Evolutionary conservation across 768 basidiomycete genomes (phyloP), one percentile per base, ranked within the genome.

Genomic region (Nidularia pulvinata): DNA sequence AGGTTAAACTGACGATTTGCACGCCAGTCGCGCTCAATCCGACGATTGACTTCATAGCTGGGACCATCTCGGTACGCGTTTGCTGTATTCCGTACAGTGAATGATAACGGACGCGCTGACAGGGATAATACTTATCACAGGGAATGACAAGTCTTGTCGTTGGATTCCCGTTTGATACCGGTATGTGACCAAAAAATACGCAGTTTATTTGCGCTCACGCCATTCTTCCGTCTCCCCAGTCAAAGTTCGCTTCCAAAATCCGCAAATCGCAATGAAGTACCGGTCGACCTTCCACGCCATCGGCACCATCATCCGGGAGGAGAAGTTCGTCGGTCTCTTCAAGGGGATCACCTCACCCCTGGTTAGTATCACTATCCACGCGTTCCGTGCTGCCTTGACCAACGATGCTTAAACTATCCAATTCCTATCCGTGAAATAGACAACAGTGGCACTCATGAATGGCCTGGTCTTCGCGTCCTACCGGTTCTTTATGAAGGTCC

Each of bases 391-490:
- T 11, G 11, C 39, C 39, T 13, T 19, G 39, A 19, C 50, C 25
- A 30, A 39, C 46, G 32, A 13, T 25, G n/a, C 10, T 51, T 42
- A 11, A 30, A 3, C 25, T 30, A 30, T 30, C 25, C 25, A 3
- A 30, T 30, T 30, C 25, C 25, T 30, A 30, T 30, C 25, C 4
- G 4, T 30, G 25, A 3, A 30, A 13, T 5, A 42, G 39, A 11
- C 22, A 16, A 14, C 33, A 36, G 25, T 50, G 4, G 89, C 91
- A 0, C 71, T 89, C 1, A 80, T 93, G 76, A 97, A 95, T 61
- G 93, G 94, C 10, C 74, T 93, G 13, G 84, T 95, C 3, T 96
- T 97, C 66, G 82, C 91, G 0, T 85, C 87, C 0, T 96, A 96
- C 71, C 83, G 86, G 19, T 84, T 89, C 63, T 78, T 95, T 50